These are phyloP conservation scores for Cordyceps farinosa DNA, from an alignment of 2,329 filamentous ascomycete species.

Conservation along the genomic window DNA sequence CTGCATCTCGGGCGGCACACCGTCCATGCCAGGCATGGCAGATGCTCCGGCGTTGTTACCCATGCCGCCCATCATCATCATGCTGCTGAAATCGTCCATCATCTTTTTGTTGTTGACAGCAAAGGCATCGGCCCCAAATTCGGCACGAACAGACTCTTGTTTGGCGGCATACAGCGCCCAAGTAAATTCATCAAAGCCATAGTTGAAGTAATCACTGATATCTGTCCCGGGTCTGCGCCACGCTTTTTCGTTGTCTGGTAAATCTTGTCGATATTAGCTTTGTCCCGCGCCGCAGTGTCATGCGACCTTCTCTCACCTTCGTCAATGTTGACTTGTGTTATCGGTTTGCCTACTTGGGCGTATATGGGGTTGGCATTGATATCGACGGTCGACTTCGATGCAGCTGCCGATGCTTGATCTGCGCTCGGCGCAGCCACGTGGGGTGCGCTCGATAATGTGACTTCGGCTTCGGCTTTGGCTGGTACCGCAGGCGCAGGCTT, in stretches of 20 bases:
- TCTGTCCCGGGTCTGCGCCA: constrained; percentile 95
- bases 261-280: constrained; percentile 40
- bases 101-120: constrained; percentile 72
- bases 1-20: constrained; percentile 64
- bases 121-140: constrained; percentile 66
- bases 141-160: constrained; percentile 73
- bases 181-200: constrained; percentile 97
- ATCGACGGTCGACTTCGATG: constrained; percentile 79
- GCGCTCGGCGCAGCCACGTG: constrained; percentile 42
- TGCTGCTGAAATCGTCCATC: constrained; percentile 64
- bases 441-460: constrained; percentile 29
- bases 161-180: constrained; percentile 94
- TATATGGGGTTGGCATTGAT: constrained; percentile 79
- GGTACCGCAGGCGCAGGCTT: constrained; percentile 47
- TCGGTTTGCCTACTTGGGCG: constrained; percentile 74
- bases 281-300: constrained; percentile 6
- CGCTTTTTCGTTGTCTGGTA: constrained; percentile 81
- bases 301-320: constrained; percentile 41
- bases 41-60: constrained; percentile 33
- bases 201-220: constrained; percentile 97
- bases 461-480: constrained; percentile 33
- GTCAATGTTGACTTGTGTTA: constrained; percentile 73
- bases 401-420: constrained; percentile 57
- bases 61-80: constrained; percentile 60
- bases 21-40: constrained; percentile 56